A percentile compares a stretch with the other conserved stretches of the same genome.
These are phyloP conservation scores for Elsinoe fawcettii DNA, from an alignment of 2,329 filamentous ascomycete species.

Conservation along the genomic window DNA sequence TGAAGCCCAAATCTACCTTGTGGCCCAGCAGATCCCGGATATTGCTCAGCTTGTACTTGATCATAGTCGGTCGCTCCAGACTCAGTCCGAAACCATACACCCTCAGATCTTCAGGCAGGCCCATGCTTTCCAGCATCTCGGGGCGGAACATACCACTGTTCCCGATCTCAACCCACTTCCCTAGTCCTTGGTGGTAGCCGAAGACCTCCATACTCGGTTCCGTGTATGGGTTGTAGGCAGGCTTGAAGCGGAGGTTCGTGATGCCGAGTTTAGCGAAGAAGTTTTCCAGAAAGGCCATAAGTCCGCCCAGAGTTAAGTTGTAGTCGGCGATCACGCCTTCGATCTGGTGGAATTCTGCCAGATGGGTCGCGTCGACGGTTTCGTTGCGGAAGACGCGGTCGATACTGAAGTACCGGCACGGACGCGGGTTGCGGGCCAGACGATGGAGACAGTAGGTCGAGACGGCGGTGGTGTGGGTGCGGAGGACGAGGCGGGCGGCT, in stretches of 20 bases:
- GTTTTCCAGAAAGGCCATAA: slow-evolving; percentile 89
- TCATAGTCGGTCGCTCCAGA: slow-evolving; percentile 94
- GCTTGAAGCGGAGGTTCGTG: slow-evolving; percentile 81
- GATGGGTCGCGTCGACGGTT: slow-evolving; percentile 89
- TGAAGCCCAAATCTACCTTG: slow-evolving; percentile 89
- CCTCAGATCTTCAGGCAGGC: slow-evolving; percentile 79
- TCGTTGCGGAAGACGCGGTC: slow-evolving; percentile 98
- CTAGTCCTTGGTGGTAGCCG: slow-evolving; percentile 80
- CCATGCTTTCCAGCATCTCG: slow-evolving; percentile 95
- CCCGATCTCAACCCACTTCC: slow-evolving; percentile 92
- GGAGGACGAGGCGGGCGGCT: slow-evolving; percentile 76
- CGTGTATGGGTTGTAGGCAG: slow-evolving; percentile 90
- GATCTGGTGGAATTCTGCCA: slow-evolving; percentile 97
- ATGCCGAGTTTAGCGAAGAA: slow-evolving; percentile 98
- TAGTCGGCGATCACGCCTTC: slow-evolving; percentile 99
- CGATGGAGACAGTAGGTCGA: slow-evolving; percentile 87
- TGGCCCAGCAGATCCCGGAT: slow-evolving; percentile 89
- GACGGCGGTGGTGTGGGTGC: slow-evolving; percentile 92
- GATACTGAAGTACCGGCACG: slow-evolving; percentile 96
- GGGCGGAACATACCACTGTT: slow-evolving; percentile 98
- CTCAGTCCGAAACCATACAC: slow-evolving; percentile 92
- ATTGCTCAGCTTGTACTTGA: slow-evolving; percentile 73
- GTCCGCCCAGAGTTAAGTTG: slow-evolving; percentile 78
- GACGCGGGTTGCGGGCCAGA: slow-evolving; percentile 72
- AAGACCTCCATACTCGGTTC: slow-evolving; percentile 99